Conservation (phyloP, 164 flowering plant species). For the Cinnamomum micranthum region DNA sequence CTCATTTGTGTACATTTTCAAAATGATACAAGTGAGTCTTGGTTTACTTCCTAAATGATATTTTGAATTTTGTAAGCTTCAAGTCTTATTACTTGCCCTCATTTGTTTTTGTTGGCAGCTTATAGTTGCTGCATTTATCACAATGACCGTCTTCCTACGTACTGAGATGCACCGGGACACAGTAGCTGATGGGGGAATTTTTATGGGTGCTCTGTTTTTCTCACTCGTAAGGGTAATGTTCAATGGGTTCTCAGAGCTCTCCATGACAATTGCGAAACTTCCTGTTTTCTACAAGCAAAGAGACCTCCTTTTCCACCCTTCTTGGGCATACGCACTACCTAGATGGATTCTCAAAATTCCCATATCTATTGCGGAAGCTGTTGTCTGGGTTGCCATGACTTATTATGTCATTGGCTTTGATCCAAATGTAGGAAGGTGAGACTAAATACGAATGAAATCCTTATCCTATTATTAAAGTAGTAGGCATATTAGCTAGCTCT, state of each 20-base stretch:
- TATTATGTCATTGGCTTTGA: conserved; percentile 47
- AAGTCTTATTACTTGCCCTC: not conserved
- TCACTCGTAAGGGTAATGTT: conserved; percentile 22
- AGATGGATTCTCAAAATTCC: conserved; percentile 36
- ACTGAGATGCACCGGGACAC: conserved; percentile 32
- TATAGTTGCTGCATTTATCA: conserved; percentile 22
- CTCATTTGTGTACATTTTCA: conserved; percentile 53
- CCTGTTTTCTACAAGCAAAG: conserved; percentile 66
- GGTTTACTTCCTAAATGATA: not conserved
- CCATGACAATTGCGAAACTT: conserved; percentile 38
- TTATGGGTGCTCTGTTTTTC: conserved; percentile 43
- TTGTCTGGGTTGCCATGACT: conserved; percentile 30
- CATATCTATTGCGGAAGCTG: conserved; percentile 29
- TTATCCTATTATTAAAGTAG: not conserved
- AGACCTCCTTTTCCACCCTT: conserved; percentile 45
- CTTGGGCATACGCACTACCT: conserved; percentile 58
- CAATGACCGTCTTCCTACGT: conserved; percentile 44
- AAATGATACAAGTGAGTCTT: conserved; percentile 38
- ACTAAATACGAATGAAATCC: conserved; percentile 9
- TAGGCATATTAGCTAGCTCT: not conserved
- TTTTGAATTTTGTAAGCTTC: not conserved
- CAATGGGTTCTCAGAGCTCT: conserved; percentile 43
- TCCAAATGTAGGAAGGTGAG: conserved; percentile 31
- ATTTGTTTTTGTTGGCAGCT: conserved; percentile 19
- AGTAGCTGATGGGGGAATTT: conserved; percentile 34